A percentile compares a stretch with the other conserved stretches of the same genome.
Conservation (phyloP, 768 basidiomycete genomes). For the Vararia minispora region DNA sequence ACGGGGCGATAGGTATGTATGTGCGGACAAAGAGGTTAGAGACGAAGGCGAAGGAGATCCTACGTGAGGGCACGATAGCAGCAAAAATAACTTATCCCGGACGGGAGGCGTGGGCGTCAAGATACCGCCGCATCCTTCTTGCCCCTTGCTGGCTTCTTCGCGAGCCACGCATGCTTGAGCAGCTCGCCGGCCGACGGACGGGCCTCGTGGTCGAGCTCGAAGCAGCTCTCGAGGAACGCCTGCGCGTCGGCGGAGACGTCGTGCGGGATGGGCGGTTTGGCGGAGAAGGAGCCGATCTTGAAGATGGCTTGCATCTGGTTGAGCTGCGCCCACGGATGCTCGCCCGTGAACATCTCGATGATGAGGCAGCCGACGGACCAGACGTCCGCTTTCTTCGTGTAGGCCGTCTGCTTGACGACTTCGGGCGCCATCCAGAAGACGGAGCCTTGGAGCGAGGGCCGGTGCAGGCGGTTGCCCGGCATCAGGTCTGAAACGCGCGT, state of each 20-base stretch:
- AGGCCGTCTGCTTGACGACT: slow-evolving; percentile 90
- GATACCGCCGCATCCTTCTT: too few relatives aligned
- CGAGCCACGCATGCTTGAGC: slow-evolving; percentile 65
- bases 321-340: slow-evolving; percentile 91
- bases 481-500: slow-evolving; percentile 31
- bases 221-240: slow-evolving; percentile 77
- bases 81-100: not conserved
- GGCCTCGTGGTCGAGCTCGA: slow-evolving; percentile 72
- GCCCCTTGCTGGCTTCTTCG: slow-evolving; percentile 9
- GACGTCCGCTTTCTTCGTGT: slow-evolving; percentile 89
- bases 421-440: slow-evolving; percentile 99
- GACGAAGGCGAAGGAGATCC: not conserved
- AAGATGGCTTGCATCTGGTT: slow-evolving; percentile 99
- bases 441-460: slow-evolving; percentile 92
- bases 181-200: slow-evolving; percentile 74
- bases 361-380: slow-evolving; percentile 95
- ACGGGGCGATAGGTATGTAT: not conserved
- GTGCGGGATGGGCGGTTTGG: slow-evolving; percentile 77
- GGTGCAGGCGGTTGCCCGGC: slow-evolving; percentile 61
- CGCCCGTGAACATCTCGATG: slow-evolving; percentile 94
- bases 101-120: too few relatives aligned
- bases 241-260: slow-evolving; percentile 88
- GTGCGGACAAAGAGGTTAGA: not conserved
- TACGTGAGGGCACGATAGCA: not conserved
- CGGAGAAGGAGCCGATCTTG: slow-evolving; percentile 89